These are phyloP conservation scores for Venustampulla echinocandica DNA, from an alignment of 495 filamentous ascomycete species.

Conservation along the genomic window DNA sequence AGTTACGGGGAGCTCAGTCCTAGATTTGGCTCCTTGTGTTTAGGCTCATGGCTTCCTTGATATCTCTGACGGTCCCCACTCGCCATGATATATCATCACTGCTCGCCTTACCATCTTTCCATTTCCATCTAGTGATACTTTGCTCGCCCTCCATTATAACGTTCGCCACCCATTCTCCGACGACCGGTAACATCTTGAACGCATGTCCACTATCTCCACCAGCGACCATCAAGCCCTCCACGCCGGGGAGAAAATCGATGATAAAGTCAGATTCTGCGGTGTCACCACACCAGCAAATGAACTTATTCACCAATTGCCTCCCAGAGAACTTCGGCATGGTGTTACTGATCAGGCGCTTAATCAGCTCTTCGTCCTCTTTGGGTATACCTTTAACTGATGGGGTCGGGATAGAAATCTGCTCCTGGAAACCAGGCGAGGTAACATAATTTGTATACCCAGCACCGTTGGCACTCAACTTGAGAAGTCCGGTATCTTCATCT, in stretches of 20 bases:
- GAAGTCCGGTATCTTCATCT: conserved; percentile 40
- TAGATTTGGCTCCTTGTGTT: too few species aligned
- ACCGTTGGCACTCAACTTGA: conserved; percentile 48
- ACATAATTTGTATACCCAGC: conserved; percentile 45
- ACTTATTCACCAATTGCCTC: conserved; percentile 37
- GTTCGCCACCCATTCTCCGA: conserved; percentile 36
- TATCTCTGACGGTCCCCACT: too few species aligned
- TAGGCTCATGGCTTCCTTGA: too few species aligned
- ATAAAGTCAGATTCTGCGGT: conserved; percentile 46
- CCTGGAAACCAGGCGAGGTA: conserved; percentile 23
- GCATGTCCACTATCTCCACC: conserved; percentile 46
- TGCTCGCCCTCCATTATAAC: too few species aligned
- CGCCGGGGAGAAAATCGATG: conserved; percentile 44
- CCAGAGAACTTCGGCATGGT: conserved; percentile 41
- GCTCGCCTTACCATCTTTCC: too few species aligned
- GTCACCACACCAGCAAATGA: conserved; percentile 51
- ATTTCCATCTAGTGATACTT: too few species aligned
- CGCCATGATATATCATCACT: too few species aligned
- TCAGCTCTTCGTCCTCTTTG: conserved; percentile 35
- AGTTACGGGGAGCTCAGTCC: too few species aligned
- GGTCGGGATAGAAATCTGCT: conserved; percentile 20
- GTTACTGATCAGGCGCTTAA: conserved; percentile 38
- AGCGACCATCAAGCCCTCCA: conserved; percentile 34
- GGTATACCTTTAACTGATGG: conserved; percentile 35
- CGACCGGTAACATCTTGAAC: conserved; percentile 50